Base-by-base conservation (phyloP, 768 basidiomycete genomes). In the Leccinellum albellum region DNA sequence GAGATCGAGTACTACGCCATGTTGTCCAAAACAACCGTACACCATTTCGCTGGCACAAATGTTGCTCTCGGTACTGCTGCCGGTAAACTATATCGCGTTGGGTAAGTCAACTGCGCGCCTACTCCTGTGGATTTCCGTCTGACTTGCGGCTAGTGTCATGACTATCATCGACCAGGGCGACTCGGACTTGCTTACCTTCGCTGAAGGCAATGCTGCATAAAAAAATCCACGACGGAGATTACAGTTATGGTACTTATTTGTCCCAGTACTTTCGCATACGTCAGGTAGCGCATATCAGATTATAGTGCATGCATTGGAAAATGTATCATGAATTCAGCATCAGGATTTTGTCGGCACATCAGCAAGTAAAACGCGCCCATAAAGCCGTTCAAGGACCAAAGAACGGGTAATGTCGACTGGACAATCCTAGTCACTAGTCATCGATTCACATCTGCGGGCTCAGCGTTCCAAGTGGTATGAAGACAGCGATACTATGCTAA, bases 1-100 rank as follows among this genome's bases (percentile, higher is more conserved):
- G 97, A 99, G 82, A 83, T 99, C 58, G 97, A 99, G 82, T 99
- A 98, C 83, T 99, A 98, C 74, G 97, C 94, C 79, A 97, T 97
- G 95, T 83, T 99, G 73, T 97, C 94, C 65, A 99, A 99, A 83
- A 98, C 96, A 56, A 86, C 91, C 56, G 96, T 98, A 56, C 97
- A 98, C 79, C 95, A 98, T 80, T 99, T 97, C 75, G 82, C 86
- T 62, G 97, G 97, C 62, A 94, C 94, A 62, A 99, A 99, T 73
- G 94, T 98, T 66, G 91, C 96, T 58, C 89, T 99, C 63, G 97
- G 97, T 57, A 99, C 97, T 51, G 97, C 97, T 75, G 95, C 97
- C 58, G 97, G 97, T 74, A 96, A 95, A 79, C 87, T 98, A 65
- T 99, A 98, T 91, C 94, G 95, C 65, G 96, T 98, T 59, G 95